Conservation (phyloP, 2,329 filamentous ascomycete genomes). For the Monosporascus sp. region DNA sequence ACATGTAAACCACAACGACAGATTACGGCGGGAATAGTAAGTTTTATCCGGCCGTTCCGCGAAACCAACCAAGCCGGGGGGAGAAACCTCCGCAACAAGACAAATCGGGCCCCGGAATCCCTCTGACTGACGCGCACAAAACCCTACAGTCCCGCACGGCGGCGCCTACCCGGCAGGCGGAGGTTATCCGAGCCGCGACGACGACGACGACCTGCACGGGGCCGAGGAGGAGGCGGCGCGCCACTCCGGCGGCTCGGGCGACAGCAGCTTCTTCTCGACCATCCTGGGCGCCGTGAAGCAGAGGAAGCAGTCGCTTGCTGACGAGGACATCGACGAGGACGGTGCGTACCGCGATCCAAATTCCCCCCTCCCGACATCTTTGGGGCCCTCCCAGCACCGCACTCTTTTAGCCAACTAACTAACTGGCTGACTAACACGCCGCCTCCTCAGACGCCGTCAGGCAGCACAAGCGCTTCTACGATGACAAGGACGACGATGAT, state of each 20-base stretch:
- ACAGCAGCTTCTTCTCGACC: slow-evolving; percentile 42
- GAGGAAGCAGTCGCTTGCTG: slow-evolving; percentile 43
- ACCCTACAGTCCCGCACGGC: slow-evolving; percentile 22
- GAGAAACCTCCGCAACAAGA: background rate
- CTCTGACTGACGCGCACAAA: background rate
- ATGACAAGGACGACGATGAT: slow-evolving; percentile 39
- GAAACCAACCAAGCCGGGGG: background rate
- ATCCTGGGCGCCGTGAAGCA: slow-evolving; percentile 43
- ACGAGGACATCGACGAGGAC: slow-evolving; percentile 45
- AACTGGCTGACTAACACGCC: background rate
- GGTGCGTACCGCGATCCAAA: slow-evolving; percentile 26
- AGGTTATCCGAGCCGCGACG: slow-evolving; percentile 26
- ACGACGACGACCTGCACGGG: slow-evolving; percentile 40
- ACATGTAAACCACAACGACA: slow-evolving; percentile 9
- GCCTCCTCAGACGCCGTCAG: slow-evolving; percentile 55
- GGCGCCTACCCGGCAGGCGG: slow-evolving; percentile 27
- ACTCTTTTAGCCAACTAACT: background rate
- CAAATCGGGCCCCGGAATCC: background rate
- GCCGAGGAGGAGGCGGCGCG: slow-evolving; percentile 44
- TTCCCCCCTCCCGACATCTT: background rate
- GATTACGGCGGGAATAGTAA: slow-evolving; percentile 24
- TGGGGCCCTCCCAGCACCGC: background rate
- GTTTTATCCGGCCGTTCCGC: slow-evolving; percentile 4
- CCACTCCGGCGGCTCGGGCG: slow-evolving; percentile 41
- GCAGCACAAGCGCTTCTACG: slow-evolving; percentile 69